phyloP scores from a whole-genome alignment of 208 protist species.

The Trypanosoma vivax region DNA sequence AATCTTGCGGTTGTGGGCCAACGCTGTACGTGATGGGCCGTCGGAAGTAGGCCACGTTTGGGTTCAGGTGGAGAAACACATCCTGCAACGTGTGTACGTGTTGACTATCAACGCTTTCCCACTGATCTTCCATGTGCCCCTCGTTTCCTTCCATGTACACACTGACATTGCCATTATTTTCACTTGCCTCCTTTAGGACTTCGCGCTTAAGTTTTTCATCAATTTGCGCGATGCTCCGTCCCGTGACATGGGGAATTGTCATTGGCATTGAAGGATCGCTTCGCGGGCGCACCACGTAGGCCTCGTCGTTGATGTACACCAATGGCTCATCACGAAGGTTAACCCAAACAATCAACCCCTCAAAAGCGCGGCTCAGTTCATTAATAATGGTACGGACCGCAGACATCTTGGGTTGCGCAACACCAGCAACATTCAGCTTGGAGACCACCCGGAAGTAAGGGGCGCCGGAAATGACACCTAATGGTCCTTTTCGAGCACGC shows the following conservation, averaged over 20 bases:
- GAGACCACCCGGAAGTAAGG: conserved; percentile 85
- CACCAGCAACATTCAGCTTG: conserved; percentile 77
- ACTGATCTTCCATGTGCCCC: conserved; percentile 79
- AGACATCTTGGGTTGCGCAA: conserved; percentile 71
- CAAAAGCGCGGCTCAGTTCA: conserved; percentile 59
- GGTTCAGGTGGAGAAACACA: conserved; percentile 43
- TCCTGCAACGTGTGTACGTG: conserved; percentile 60
- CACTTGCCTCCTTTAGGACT: conserved; percentile 71
- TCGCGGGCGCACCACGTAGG: conserved; percentile 81
- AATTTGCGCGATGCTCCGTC: conserved; percentile 60
- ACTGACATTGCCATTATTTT: conserved; percentile 83
- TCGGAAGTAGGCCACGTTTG: conserved; percentile 61
- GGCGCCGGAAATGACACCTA: conserved; percentile 73
- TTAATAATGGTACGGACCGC: conserved; percentile 73
- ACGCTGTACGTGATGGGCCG: conserved; percentile 78
- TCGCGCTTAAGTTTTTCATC: conserved; percentile 83
- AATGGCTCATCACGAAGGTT: conserved; percentile 86
- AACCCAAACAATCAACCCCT: conserved; percentile 71
- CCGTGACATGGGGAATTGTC: conserved; percentile 79
- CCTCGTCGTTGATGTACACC: conserved; percentile 80
- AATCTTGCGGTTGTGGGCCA: conserved; percentile 69
- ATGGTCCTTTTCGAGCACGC: conserved; percentile 42
- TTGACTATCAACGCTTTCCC: conserved; percentile 58
- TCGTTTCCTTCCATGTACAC: conserved; percentile 56
- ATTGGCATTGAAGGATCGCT: conserved; percentile 65